phyloP scores from a whole-genome alignment of 805 yeast species.

The Candida lessepsii region DNA sequence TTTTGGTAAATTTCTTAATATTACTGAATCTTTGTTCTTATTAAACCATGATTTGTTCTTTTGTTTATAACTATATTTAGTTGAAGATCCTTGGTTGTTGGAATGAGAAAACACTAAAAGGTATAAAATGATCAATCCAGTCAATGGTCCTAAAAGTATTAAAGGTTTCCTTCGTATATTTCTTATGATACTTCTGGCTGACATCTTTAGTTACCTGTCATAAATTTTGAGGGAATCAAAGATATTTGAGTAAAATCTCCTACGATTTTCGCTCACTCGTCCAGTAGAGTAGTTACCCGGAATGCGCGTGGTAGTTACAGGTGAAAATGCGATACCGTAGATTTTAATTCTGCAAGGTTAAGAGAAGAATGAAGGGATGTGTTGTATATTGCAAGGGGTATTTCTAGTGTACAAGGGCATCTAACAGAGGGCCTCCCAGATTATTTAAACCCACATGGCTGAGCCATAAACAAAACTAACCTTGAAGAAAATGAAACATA shows the following conservation, averaged over 20 bases:
- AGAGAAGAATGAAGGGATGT: no score
- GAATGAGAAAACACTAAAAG: conserved; percentile 34
- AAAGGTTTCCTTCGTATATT: conserved; percentile 63
- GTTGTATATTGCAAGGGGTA: no score
- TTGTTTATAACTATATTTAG: conserved; percentile 45
- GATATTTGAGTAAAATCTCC: no score
- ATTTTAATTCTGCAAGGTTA: no score
- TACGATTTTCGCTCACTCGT: no score
- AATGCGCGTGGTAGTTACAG: not conserved
- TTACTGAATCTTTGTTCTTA: conserved; percentile 49
- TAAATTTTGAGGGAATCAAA: no score
- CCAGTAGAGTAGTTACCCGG: not conserved
- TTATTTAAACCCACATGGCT: no score
- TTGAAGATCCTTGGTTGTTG: conserved; percentile 10
- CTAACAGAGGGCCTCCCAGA: no score
- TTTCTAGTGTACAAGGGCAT: no score
- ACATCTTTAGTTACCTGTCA: not conserved
- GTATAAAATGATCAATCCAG: conserved; percentile 43
- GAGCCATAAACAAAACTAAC: no score
- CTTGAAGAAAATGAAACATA: no score
- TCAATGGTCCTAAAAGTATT: conserved; percentile 45
- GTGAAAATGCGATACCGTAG: no score
- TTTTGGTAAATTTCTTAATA: conserved; percentile 55
- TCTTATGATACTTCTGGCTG: conserved; percentile 35
- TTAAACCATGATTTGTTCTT: conserved; percentile 46